Evolutionary conservation across 768 basidiomycete species (phyloP), one percentile per base, ranked within the genome.

Genomic region (Suillus decipiens): DNA sequence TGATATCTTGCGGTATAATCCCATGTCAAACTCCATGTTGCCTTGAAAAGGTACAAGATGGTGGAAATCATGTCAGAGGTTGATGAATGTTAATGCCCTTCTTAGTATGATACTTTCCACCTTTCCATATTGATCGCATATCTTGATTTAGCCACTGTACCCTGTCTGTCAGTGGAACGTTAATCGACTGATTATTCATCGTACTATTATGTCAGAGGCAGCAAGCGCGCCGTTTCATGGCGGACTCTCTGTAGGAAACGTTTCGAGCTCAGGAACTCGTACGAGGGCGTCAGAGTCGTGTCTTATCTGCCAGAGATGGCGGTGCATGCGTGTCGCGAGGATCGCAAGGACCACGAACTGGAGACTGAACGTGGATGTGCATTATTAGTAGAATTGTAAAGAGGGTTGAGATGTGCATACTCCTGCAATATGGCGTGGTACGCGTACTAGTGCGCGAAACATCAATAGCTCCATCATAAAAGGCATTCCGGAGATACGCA

Each of bases 401-500:
- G 12, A 55, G 36, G n/a, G n/a, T 11, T 36, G 34, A n/a, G 6
- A 12, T 7, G 34, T 36, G 8, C 53, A 22, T 36, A 55, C 53
- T 55, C 34, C 11, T 36, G 34, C 11, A 55, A 22, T 36, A 55
- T 55, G 34, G 53, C 53, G 3, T 55, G 53, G 53, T 55, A 55
- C 12, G 19, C 7, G 34, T 55, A 55, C 53, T 55, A 6, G 12
- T 36, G n/a, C n/a, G 12, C 33, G 7, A 3, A n/a, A 36, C 22
- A 15, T 55, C 34, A 55, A 55, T 12, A 7, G 2, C n/a, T 55
- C 7, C 1, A 14, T 14, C 17, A 34, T 54, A 14, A 1, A 28
- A 28, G 8, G 1, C 3, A 22, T 14, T 47, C 2, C 3, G n/a
- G 12, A n/a, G 12, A 34, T 34, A 14, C 7, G 34, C 3, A 55